These are phyloP conservation scores for Candida succiphila DNA, from an alignment of 805 yeast species.

Conservation along the genomic window DNA sequence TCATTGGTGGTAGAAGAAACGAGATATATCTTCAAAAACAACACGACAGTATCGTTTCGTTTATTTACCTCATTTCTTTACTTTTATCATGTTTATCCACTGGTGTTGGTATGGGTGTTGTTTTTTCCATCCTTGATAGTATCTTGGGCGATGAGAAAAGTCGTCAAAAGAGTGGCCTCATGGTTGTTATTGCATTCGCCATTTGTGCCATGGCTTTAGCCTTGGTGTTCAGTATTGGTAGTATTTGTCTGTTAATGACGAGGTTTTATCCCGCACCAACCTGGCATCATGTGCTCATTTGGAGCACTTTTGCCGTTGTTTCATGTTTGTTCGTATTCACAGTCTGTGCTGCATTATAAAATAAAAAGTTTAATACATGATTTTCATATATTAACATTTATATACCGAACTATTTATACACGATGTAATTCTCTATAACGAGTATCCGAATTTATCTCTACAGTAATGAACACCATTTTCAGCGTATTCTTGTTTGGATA, in stretches of 20 bases:
- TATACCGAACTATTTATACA: neutral
- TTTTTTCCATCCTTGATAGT: constrained; percentile 15
- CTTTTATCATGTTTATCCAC: constrained; percentile 30
- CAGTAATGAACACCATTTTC: constrained; percentile 64
- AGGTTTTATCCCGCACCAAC: constrained; percentile 26
- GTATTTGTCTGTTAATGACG: constrained; percentile 33
- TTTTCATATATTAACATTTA: too few relatives aligned
- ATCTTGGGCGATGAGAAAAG: constrained; percentile 1
- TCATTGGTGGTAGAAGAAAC: constrained; percentile 3
- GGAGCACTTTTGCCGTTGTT: constrained; percentile 28
- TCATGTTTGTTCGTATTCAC: constrained; percentile 35
- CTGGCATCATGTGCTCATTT: constrained; percentile 33
- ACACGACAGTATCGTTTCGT: constrained; percentile 33
- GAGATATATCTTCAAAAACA: constrained; percentile 14
- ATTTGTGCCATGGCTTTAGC: constrained; percentile 31
- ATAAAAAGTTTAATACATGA: neutral
- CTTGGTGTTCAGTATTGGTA: constrained; percentile 29
- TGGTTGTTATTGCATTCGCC: constrained; percentile 23
- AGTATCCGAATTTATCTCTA: constrained; percentile 18
- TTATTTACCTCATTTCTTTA: constrained; percentile 31
- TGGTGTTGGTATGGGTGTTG: constrained; percentile 33
- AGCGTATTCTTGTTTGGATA: constrained; percentile 70
- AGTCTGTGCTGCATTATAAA: constrained; percentile 11
- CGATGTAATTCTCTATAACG: neutral
- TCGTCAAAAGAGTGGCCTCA: constrained; percentile 8